These are phyloP conservation scores for Fusarium musae DNA, from an alignment of 2,329 filamentous ascomycete species.

Conservation along the genomic window DNA sequence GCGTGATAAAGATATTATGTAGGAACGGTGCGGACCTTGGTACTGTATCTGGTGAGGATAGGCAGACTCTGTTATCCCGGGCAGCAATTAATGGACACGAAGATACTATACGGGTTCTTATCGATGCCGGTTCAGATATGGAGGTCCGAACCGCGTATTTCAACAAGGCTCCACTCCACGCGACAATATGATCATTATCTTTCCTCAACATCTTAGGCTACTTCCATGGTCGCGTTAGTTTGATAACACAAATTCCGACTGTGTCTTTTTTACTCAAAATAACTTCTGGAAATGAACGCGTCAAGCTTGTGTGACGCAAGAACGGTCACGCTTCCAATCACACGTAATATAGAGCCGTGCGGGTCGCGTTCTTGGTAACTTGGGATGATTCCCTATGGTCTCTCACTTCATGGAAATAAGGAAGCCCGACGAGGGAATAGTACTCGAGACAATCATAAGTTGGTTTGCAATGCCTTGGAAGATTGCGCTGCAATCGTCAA, in stretches of 20 bases:
- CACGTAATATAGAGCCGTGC: rapidly evolving
- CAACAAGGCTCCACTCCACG: no score
- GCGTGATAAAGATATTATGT: no score
- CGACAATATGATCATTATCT: neutral
- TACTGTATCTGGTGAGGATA: no score
- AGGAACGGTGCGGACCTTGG: no score
- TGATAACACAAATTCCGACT: rapidly evolving
- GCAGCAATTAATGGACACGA: no score
- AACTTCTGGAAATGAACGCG: neutral
- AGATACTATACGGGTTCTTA: no score
- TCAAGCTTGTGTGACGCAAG: neutral
- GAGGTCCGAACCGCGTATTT: no score
- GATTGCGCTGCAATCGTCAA: neutral
- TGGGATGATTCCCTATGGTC: neutral
- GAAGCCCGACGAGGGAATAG: neutral
- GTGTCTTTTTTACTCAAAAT: neutral
- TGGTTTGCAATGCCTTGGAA: neutral
- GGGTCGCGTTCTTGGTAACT: rapidly evolving
- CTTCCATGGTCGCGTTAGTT: neutral
- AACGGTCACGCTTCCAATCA: neutral
- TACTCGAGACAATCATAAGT: neutral
- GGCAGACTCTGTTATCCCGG: no score
- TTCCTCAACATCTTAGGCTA: neutral
- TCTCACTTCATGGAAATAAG: neutral
- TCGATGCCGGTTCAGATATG: no score